These are phyloP conservation scores for Westerdykella sp. DNA, from an alignment of 2,329 filamentous ascomycete species.

Conservation along the genomic window DNA sequence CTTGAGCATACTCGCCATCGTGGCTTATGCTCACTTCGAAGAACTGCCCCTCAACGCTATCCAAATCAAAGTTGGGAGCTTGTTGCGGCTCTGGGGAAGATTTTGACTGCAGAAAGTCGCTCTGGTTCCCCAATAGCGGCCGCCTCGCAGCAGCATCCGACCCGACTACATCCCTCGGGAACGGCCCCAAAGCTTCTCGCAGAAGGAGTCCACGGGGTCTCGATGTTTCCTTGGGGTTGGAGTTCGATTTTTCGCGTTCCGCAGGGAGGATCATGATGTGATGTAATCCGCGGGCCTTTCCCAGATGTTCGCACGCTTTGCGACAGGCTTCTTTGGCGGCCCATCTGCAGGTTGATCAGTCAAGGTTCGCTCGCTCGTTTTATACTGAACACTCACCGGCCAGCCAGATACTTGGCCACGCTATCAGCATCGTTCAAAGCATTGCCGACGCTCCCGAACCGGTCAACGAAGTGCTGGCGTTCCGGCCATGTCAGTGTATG, in stretches of 20 bases:
- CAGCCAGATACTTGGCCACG: constrained; percentile 29
- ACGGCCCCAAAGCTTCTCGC: constrained; percentile 6
- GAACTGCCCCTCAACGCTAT: constrained; percentile 40
- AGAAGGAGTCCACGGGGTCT: constrained; percentile 26
- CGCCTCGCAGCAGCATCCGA: too few species aligned
- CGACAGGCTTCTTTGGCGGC: constrained; percentile 48
- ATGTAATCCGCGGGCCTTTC: constrained; percentile 22
- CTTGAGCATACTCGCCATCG: constrained; percentile 74
- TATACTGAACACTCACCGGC: constrained; percentile 24
- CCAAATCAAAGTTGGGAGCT: constrained; percentile 6
- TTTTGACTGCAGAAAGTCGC: too few species aligned
- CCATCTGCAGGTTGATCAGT: constrained; percentile 32
- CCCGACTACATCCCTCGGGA: background rate
- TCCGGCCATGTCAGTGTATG: constrained; percentile 29
- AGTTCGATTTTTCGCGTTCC: background rate
- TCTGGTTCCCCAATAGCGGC: too few species aligned
- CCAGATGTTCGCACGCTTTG: constrained; percentile 37
- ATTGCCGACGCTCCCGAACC: constrained; percentile 16
- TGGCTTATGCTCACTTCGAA: constrained; percentile 79
- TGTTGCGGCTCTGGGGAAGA: too few species aligned
- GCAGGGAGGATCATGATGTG: constrained; percentile 38
- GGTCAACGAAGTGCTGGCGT: constrained; percentile 24
- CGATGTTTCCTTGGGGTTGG: constrained; percentile 9
- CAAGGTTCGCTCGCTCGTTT: background rate
- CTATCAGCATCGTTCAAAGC: constrained; percentile 10